These are phyloP conservation scores for Tagetes erecta DNA, from an alignment of 129 eudicot species.

Conservation along the genomic window DNA sequence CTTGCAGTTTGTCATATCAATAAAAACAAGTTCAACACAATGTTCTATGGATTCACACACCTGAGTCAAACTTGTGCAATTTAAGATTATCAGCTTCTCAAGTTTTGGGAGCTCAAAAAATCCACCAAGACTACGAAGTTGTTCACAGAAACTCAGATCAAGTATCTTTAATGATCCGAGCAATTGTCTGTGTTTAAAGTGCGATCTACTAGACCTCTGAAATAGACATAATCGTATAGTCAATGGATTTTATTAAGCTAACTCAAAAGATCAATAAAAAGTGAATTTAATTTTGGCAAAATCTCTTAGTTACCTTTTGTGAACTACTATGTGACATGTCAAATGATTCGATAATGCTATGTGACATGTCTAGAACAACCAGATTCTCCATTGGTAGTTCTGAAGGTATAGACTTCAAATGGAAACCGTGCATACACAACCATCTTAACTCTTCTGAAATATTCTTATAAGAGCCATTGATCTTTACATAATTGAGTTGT, in stretches of 20 bases:
- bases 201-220: too few species aligned
- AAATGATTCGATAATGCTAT: too few species aligned
- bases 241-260: not conserved
- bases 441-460: too few species aligned
- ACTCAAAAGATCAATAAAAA: not conserved
- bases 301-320: slow-evolving; percentile 4
- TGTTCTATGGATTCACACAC: slow-evolving; percentile 29
- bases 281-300: not conserved
- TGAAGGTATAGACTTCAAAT: too few species aligned
- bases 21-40: slow-evolving; percentile 9
- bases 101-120: slow-evolving; percentile 25
- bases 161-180: slow-evolving; percentile 32
- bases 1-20: slow-evolving; percentile 32
- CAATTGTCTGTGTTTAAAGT: too few species aligned
- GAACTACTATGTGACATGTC: not conserved
- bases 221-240: too few species aligned
- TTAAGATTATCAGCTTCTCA: slow-evolving; percentile 21
- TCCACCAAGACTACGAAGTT: slow-evolving; percentile 11
- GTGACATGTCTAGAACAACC: too few species aligned
- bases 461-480: too few species aligned
- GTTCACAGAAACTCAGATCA: slow-evolving; percentile 32
- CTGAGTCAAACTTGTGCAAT: slow-evolving; percentile 22
- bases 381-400: too few species aligned
- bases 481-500: too few species aligned
- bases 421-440: too few species aligned